Conservation (phyloP, 371 early-diverging fungal genomes). For the Mucor racemosus region DNA sequence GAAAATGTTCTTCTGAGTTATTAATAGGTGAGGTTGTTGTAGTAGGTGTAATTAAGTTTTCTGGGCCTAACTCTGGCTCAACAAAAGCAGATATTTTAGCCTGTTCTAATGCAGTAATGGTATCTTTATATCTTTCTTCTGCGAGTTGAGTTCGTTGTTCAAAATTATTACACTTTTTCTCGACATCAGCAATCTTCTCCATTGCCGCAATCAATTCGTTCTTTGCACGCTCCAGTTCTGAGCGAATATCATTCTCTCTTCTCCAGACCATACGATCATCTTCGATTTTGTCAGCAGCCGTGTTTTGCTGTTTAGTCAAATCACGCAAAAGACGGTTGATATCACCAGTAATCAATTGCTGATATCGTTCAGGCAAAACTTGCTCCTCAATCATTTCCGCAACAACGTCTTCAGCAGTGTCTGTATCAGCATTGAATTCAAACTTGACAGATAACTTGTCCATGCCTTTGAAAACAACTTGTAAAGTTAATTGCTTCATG, state of each 20-base stretch:
- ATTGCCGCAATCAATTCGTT: conserved; percentile 29
- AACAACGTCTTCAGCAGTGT: conserved; percentile 92
- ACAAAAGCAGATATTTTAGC: conserved; percentile 15
- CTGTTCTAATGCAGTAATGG: conserved; percentile 37
- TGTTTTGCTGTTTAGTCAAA: conserved; percentile 54
- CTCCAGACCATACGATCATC: conserved; percentile 55
- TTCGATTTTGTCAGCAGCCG: conserved; percentile 40
- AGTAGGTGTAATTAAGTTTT: neutral
- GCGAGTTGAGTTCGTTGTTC: conserved; percentile 36
- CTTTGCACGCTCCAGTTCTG: conserved; percentile 46
- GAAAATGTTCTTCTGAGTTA: conserved; percentile 4
- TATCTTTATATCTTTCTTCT: conserved; percentile 47
- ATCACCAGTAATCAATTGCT: conserved; percentile 82
- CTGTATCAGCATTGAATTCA: conserved; percentile 86
- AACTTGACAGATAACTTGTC: conserved; percentile 89
- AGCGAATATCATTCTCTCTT: conserved; percentile 47
- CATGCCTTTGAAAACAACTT: conserved; percentile 85
- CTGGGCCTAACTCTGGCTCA: conserved; percentile 6
- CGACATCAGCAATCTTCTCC: conserved; percentile 38
- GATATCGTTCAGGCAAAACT: conserved; percentile 77
- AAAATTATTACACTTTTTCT: conserved; percentile 40
- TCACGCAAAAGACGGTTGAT: conserved; percentile 88
- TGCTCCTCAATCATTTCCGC: conserved; percentile 92
- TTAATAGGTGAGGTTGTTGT: neutral
- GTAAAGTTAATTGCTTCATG: conserved; percentile 76